Conservation (phyloP, 2,329 filamentous ascomycete species). For the Fusarium buxicola region DNA sequence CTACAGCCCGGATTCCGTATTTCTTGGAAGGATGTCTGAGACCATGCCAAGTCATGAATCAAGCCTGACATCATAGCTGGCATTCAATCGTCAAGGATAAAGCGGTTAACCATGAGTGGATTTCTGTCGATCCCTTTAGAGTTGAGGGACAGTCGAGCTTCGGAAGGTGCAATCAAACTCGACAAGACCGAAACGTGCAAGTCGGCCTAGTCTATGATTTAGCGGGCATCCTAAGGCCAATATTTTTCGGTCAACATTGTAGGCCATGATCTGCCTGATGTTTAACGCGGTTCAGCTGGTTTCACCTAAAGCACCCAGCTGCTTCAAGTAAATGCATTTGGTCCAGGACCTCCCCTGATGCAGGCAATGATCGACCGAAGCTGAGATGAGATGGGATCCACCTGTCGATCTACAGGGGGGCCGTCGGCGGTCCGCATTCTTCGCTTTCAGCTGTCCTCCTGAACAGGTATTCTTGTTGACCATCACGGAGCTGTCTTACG, state of each 20-base stretch:
- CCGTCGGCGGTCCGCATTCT: not conserved
- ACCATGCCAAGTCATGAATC: not conserved
- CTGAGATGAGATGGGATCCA: not conserved
- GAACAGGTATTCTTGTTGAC: not conserved
- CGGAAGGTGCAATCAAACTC: not conserved
- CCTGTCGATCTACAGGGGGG: slow-evolving; percentile 2
- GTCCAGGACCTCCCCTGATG: not conserved
- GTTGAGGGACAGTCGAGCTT: not conserved
- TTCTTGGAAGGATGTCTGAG: not conserved
- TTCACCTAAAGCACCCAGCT: too few relatives aligned
- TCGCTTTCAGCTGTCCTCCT: slow-evolving; percentile 17
- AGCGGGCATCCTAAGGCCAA: not conserved
- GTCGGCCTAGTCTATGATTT: not conserved
- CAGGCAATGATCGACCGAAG: slow-evolving; percentile 1
- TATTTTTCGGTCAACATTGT: not conserved
- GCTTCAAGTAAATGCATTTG: too few relatives aligned
- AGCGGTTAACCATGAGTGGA: slow-evolving; percentile 10
- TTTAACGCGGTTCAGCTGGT: slow-evolving; percentile 18
- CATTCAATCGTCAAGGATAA: not conserved
- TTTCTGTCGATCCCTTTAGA: not conserved
- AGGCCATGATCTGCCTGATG: not conserved
- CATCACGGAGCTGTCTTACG: not conserved
- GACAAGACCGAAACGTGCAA: not conserved
- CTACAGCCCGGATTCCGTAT: not conserved
- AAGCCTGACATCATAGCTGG: slow-evolving; percentile 5